Evolutionary conservation across 768 basidiomycete genomes (phyloP), one percentile per base, ranked within the genome.

Genomic region (Mrakia gelida): DNA sequence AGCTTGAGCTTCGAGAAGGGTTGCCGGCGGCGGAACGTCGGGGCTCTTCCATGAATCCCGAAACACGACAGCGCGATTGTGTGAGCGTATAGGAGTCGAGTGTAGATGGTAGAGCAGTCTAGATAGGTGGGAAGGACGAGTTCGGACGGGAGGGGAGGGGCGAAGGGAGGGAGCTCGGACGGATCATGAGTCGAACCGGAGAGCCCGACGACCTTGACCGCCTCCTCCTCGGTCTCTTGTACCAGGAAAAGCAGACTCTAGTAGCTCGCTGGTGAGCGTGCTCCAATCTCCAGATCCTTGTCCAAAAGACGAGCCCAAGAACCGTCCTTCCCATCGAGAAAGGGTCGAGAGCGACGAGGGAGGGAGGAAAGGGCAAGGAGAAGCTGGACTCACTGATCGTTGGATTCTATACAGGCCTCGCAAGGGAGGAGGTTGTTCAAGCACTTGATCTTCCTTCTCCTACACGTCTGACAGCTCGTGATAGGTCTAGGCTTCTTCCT

Each of bases 371-470:
- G 34, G 2, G 34, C n/a, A 41, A 18, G 65, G 34, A 41, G 34
- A 15, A 11, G 38, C 3, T 26, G 34, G n/a, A 45, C 67, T 70
- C 34, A 70, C 67, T 41, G 32, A 2, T 70, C 67, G 16, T 38
- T 38, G 8, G 34, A 38, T 10, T 52, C 56, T 13, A 59, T 18
- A 16, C 72, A 73, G 3, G 72, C 72, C 32, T 59, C 72, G 56
- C 72, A 73, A 28, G 72, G 72, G 2, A 73, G 8, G 16, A 38
- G 16, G 49, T 28, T 54, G 56, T 73, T 73, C 54, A 73, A 15
- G 34, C 72, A 73, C 34, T 73, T 73, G 56, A 54, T 73, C 56
- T 73, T 73, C 21, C 52, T 28, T 28, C 56, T n/a, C 8, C 72
- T 11, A n/a, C 72, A 73, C 6, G 54, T 34, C 23, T 38, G 28